These are phyloP conservation scores for Sclerotiophoma versabilis DNA, from an alignment of 2,329 filamentous ascomycete species.

Conservation along the genomic window DNA sequence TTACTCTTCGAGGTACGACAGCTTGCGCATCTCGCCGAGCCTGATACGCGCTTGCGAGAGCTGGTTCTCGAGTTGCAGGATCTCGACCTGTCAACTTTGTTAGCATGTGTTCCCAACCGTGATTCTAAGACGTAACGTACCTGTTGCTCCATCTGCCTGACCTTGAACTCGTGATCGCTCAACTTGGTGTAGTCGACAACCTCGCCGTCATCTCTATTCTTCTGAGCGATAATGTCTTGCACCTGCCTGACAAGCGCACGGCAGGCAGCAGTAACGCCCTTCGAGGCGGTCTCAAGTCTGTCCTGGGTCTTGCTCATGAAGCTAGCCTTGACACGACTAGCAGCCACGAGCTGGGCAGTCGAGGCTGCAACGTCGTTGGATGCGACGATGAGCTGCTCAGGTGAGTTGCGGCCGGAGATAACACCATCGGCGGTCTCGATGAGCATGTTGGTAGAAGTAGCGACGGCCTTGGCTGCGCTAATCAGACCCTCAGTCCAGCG, in stretches of 20 bases:
- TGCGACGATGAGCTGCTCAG: slow-evolving; percentile 96
- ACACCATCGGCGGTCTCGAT: slow-evolving; percentile 99
- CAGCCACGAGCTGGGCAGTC: slow-evolving; percentile 94
- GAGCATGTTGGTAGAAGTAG: slow-evolving; percentile 88
- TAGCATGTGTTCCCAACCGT: slow-evolving; percentile 10
- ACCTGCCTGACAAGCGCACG: slow-evolving; percentile 89
- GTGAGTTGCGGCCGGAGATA: slow-evolving; percentile 87
- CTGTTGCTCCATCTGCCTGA: slow-evolving; percentile 99
- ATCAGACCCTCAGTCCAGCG: slow-evolving; percentile 98
- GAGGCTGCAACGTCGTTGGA: slow-evolving; percentile 96
- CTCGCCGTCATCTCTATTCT: slow-evolving; percentile 78
- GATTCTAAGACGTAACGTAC: slow-evolving; percentile 62
- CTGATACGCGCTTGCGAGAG: slow-evolving; percentile 79
- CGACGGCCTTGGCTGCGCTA: slow-evolving; percentile 95
- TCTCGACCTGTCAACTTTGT: slow-evolving; percentile 76
- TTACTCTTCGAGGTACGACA: slow-evolving; percentile 72
- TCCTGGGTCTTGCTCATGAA: slow-evolving; percentile 99
- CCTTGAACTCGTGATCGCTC: slow-evolving; percentile 96
- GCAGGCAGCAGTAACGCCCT: slow-evolving; percentile 90
- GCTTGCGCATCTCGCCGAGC: slow-evolving; percentile 97
- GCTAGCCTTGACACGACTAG: slow-evolving; percentile 92
- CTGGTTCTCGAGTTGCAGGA: slow-evolving; percentile 90
- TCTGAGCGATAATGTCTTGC: slow-evolving; percentile 89
- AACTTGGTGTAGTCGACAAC: slow-evolving; percentile 86
- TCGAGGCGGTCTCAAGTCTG: slow-evolving; percentile 85